Percentiles rank a stretch among this genome's conserved stretches.
phyloP scores from a whole-genome alignment of 176 grass and related monocot species.

The Ampelocalamus luodianensis region DNA sequence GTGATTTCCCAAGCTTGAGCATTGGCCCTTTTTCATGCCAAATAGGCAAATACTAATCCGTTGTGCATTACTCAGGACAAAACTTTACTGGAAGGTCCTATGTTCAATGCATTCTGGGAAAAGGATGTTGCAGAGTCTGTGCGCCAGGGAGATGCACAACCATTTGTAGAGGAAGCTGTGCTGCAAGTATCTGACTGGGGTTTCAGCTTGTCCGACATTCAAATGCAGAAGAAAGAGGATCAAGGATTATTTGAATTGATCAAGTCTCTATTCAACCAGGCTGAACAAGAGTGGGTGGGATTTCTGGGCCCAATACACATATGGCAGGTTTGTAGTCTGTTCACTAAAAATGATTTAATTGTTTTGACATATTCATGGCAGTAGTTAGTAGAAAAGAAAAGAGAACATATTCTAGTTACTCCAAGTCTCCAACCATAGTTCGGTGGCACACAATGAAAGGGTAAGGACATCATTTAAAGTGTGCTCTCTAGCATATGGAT shows the following conservation, averaged over 20 bases:
- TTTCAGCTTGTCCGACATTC: slow-evolving; percentile 87
- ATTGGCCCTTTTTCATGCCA: neutral
- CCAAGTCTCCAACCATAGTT: neutral
- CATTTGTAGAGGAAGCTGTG: slow-evolving; percentile 91
- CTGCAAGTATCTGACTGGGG: slow-evolving; percentile 93
- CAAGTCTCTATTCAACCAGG: slow-evolving; percentile 69
- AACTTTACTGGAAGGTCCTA: slow-evolving; percentile 70
- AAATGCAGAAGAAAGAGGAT: slow-evolving; percentile 78
- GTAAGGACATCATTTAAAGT: neutral
- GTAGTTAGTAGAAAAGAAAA: slow-evolving; percentile 15
- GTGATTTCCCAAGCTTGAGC: slow-evolving; percentile 2
- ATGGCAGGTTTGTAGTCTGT: slow-evolving; percentile 76
- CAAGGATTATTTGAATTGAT: slow-evolving; percentile 68
- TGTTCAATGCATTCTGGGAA: slow-evolving; percentile 82
- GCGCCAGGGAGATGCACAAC: slow-evolving; percentile 65
- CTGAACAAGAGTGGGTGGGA: slow-evolving; percentile 82
- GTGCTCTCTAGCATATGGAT: neutral
- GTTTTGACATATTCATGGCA: slow-evolving; percentile 12
- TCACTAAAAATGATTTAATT: neutral
- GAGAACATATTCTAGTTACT: slow-evolving; percentile 1
- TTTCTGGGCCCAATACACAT: slow-evolving; percentile 97
- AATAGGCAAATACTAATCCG: slow-evolving; percentile 33
- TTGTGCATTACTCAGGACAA: slow-evolving; percentile 63
- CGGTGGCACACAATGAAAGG: neutral
- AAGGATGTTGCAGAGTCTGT: slow-evolving; percentile 85